Base-by-base conservation (phyloP, 352 stramenopile genomes). In the Halophytophthora batemanensis region DNA sequence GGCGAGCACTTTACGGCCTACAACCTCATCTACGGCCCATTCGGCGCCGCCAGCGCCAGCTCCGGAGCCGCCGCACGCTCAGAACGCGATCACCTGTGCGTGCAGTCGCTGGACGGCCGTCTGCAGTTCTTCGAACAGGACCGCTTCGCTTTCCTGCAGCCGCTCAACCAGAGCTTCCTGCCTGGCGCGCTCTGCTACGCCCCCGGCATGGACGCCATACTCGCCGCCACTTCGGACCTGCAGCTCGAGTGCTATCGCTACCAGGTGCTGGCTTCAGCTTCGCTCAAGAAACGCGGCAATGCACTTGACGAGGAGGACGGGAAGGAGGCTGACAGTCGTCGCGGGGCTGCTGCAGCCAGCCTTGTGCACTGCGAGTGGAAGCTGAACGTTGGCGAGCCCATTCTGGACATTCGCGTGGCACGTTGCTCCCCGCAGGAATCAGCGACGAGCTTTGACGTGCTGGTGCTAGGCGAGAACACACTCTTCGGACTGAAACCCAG, bases 91-190 rank as follows among this genome's bases (percentile, higher is more conserved):
- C 82, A 95, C 49, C 56, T 97, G 3, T 91, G 82, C n/a, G 87
- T 97, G 7, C 90, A 97, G 64, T 93, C 82, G 35, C 78, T 97
- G 38, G 90, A 97, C 59, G 86, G 90, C 0, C 71, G 87, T 4
- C 64, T 97, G n/a, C 84, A 96, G 56, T 90, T 97, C 45, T 96
- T 96, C 40, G 87, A 97, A 58, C 90, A 97, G 52, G 88, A 96
- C 40, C 72, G 83, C 2, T 83, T 92, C 57, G 81, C 86, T 2
- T 97, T 97, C 65, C 56, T 92, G 39, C 67, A 93, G 46, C 71
- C 87, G 15, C 64, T 96, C 2, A 88, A 90, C 48, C 79, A 87
- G 45, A 85, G 71, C 42, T 79, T 97, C 35, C 50, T 96, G 0
- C 87, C 90, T 0, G 87, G 87, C 6, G 65, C 84, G 2, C 53